Conservation (phyloP, 768 basidiomycete species). For the Suillus ampliporus region DNA sequence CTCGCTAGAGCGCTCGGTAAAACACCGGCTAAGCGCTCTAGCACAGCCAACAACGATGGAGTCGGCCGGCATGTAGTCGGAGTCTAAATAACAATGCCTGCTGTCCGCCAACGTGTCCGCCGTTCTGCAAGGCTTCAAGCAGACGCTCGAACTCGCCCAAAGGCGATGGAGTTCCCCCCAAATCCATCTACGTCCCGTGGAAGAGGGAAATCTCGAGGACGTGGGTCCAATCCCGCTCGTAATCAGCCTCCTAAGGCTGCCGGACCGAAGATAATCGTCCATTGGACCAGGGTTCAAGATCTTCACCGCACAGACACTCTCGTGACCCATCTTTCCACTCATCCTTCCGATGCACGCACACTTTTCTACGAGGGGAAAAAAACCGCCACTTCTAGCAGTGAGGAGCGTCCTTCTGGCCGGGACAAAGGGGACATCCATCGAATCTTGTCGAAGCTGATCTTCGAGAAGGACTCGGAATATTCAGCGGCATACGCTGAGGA, state of each 20-base stretch:
- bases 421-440: background rate
- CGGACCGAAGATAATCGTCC: background rate
- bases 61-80: background rate
- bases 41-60: background rate
- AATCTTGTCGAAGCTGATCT: background rate
- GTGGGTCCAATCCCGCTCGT: background rate
- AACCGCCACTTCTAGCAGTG: background rate
- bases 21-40: background rate
- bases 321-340: background rate
- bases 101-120: background rate
- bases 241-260: background rate
- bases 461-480: conserved; percentile 1
- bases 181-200: background rate
- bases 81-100: background rate
- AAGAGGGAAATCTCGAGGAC: background rate
- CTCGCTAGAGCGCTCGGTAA: background rate
- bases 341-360: background rate
- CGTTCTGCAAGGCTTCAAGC: background rate
- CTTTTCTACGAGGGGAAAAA: background rate
- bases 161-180: background rate
- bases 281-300: background rate
- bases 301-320: background rate
- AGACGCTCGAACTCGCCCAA: background rate
- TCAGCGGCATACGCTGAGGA: background rate
- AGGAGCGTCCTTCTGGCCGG: background rate